phyloP scores from a whole-genome alignment of 495 filamentous ascomycete species.

The Penicillium taxi region DNA sequence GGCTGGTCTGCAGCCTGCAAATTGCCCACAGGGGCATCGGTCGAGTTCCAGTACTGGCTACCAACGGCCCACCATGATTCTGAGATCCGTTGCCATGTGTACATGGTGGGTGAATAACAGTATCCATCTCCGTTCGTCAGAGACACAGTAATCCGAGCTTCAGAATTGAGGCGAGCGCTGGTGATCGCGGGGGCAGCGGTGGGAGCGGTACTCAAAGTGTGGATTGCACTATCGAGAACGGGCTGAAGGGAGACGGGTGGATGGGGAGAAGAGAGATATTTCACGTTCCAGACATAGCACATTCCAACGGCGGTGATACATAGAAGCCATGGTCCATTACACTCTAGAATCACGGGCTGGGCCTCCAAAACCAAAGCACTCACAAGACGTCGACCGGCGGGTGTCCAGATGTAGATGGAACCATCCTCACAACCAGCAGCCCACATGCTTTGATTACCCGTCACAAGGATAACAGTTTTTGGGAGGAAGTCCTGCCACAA shows the following conservation, averaged over 20 bases:
- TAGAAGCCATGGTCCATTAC: slow-evolving; percentile 78
- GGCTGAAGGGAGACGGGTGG: slow-evolving; percentile 87
- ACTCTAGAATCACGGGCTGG: slow-evolving; percentile 89
- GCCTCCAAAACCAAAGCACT: slow-evolving; percentile 82
- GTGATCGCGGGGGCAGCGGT: slow-evolving; percentile 72
- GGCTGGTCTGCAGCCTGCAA: slow-evolving; percentile 60
- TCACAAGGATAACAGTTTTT: slow-evolving; percentile 70
- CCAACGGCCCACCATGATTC: slow-evolving; percentile 98
- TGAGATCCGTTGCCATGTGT: slow-evolving; percentile 86
- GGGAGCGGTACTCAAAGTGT: slow-evolving; percentile 57
- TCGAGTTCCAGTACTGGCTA: slow-evolving; percentile 97
- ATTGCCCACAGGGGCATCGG: slow-evolving; percentile 72
- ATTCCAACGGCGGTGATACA: slow-evolving; percentile 82
- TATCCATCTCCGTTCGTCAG: slow-evolving; percentile 92
- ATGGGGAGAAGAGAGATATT: slow-evolving; percentile 73
- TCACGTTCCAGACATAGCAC: slow-evolving; percentile 90
- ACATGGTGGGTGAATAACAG: slow-evolving; percentile 72
- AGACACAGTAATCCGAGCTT: slow-evolving; percentile 73
- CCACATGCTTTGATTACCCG: slow-evolving; percentile 87
- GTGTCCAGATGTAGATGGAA: slow-evolving; percentile 87
- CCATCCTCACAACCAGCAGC: slow-evolving; percentile 89
- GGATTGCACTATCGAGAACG: slow-evolving; percentile 77
- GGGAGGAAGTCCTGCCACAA: slow-evolving; percentile 94
- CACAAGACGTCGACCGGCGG: slow-evolving; percentile 78
- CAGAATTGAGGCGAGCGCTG: slow-evolving; percentile 81